Evolutionary conservation across 345 rosid genomes (phyloP).

Genomic region (Kandelia obovata): DNA sequence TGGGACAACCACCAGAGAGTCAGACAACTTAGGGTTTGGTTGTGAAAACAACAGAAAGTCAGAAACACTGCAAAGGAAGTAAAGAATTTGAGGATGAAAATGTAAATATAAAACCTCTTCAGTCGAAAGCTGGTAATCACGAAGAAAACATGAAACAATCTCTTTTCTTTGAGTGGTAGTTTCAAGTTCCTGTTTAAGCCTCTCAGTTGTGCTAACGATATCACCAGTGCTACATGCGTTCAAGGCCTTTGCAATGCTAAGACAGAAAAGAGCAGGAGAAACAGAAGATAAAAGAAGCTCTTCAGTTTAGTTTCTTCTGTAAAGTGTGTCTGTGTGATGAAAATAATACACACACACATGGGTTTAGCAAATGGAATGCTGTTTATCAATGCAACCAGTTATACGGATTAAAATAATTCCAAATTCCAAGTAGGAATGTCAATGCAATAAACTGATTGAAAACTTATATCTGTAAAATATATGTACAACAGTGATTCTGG

Average conservation of each 20-base stretch:
- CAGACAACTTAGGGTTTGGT: too few species aligned
- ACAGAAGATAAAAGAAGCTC: neutral
- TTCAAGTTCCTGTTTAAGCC: slow-evolving; percentile 88
- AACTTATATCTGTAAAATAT: too few species aligned
- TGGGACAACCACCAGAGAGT: slow-evolving; percentile 4
- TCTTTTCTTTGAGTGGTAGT: slow-evolving; percentile 87
- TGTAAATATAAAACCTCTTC: slow-evolving; percentile 57
- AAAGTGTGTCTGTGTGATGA: too few species aligned
- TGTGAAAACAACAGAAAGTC: neutral
- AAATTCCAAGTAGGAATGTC: too few species aligned
- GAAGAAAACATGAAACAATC: slow-evolving; percentile 88
- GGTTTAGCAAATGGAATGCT: too few species aligned
- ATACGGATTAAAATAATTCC: too few species aligned
- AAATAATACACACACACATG: too few species aligned
- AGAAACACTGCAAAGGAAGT: slow-evolving; percentile 1
- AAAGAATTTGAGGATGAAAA: neutral
- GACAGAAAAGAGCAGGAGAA: neutral
- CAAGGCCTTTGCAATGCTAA: slow-evolving; percentile 78
- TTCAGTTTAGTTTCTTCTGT: too few species aligned
- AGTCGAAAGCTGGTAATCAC: slow-evolving; percentile 86
- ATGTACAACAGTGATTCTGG: too few species aligned
- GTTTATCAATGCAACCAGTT: too few species aligned
- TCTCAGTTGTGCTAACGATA: slow-evolving; percentile 86
- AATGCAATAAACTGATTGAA: too few species aligned
- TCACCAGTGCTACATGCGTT: slow-evolving; percentile 84